These are phyloP conservation scores for Naganishia sp. DNA, from an alignment of 1,284 basidiomycete genomes.

Conservation along the genomic window DNA sequence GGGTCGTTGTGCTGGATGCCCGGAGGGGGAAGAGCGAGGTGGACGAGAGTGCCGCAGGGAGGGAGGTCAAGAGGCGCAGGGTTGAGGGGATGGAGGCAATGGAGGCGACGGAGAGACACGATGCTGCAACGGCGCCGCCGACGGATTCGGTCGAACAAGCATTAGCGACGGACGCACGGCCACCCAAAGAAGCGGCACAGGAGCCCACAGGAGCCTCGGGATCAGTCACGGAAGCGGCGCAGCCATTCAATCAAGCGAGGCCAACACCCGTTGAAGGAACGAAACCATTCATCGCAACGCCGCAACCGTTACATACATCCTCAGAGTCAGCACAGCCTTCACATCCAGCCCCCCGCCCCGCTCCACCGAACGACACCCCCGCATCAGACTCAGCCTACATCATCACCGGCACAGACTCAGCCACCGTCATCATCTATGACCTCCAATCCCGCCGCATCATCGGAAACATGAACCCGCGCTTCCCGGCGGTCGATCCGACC, in stretches of 20 bases:
- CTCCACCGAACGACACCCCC: background rate
- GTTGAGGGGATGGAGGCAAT: background rate
- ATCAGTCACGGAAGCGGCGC: too few relatives aligned
- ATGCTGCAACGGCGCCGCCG: background rate
- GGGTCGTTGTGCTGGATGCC: background rate
- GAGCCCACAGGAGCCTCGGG: too few relatives aligned
- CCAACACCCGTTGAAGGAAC: too few relatives aligned
- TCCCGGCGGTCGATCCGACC: background rate
- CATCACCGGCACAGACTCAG: conserved; percentile 86
- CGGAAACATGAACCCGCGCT: conserved; percentile 62
- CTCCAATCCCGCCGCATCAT: conserved; percentile 76
- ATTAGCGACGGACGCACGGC: too few relatives aligned
- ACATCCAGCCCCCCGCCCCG: background rate
- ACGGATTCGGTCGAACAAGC: too few relatives aligned
- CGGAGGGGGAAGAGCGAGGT: background rate
- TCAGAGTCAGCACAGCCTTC: background rate
- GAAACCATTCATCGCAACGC: too few relatives aligned
- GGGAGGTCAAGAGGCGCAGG: background rate
- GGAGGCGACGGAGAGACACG: background rate
- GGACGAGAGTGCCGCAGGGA: background rate
- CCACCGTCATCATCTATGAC: conserved; percentile 86
- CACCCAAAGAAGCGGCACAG: too few relatives aligned
- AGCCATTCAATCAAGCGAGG: too few relatives aligned
- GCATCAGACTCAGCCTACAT: conserved; percentile 58
- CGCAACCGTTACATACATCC: too few relatives aligned